Evolutionary conservation across 352 stramenopile species (phyloP).

Genomic region (Globisporangium nunn): DNA sequence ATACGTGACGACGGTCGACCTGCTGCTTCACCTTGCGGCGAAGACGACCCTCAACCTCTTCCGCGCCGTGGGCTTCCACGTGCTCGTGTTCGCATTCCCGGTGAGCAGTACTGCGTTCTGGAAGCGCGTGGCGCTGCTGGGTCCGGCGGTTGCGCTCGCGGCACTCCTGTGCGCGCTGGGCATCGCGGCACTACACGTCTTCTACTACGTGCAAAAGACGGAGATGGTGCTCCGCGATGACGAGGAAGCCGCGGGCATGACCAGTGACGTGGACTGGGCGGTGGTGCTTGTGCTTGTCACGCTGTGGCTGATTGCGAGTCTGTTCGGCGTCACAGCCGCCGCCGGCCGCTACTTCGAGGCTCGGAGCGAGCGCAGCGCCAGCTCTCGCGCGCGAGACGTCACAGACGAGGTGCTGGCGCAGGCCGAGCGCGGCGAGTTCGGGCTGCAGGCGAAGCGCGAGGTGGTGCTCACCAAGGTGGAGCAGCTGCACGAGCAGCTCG

Average conservation of each 20-base stretch:
- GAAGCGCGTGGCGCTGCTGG: slow-evolving; percentile 27
- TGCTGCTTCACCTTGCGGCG: slow-evolving; percentile 31
- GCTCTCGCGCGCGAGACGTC: slow-evolving; percentile 24
- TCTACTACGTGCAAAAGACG: slow-evolving; percentile 48
- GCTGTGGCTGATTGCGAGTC: slow-evolving; percentile 36
- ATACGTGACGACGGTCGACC: slow-evolving; percentile 29
- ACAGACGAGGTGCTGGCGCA: slow-evolving; percentile 45
- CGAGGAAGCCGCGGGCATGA: slow-evolving; percentile 20
- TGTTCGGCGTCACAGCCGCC: slow-evolving; percentile 28
- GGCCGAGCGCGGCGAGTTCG: slow-evolving; percentile 57
- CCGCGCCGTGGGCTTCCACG: slow-evolving; percentile 35
- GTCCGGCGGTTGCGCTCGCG: slow-evolving; percentile 33
- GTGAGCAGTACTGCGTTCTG: slow-evolving; percentile 35
- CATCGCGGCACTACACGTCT: slow-evolving; percentile 35
- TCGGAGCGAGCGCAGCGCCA: slow-evolving; percentile 24
- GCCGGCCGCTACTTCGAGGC: slow-evolving; percentile 31
- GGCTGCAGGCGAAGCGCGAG: slow-evolving; percentile 56
- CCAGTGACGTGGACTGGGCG: slow-evolving; percentile 25
- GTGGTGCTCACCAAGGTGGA: slow-evolving; percentile 47
- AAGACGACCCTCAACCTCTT: slow-evolving; percentile 61
- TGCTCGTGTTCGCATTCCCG: slow-evolving; percentile 52
- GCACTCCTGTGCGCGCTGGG: slow-evolving; percentile 33
- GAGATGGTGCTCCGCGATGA: slow-evolving; percentile 21
- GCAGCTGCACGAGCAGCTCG: slow-evolving; percentile 44
- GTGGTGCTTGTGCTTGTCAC: slow-evolving; percentile 30